Evolutionary conservation across 331 rosid species (phyloP).

Genomic region (Acacia pycnantha): DNA sequence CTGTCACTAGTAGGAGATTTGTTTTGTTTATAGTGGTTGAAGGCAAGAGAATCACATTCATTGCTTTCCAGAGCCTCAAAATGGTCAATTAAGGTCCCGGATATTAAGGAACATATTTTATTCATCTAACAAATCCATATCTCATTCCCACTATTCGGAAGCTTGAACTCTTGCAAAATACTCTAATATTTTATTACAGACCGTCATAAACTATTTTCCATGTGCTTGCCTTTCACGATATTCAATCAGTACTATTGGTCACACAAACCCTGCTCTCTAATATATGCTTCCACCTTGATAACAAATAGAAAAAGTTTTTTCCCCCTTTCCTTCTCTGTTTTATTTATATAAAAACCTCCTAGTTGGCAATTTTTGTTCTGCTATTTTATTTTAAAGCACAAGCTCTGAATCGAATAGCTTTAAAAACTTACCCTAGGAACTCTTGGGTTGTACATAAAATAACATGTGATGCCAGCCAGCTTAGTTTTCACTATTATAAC

Average conservation of each 20-base stretch:
- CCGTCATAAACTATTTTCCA: not conserved
- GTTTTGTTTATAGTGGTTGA: conserved; percentile 5
- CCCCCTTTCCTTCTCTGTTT: not conserved
- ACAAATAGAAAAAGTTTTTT: not conserved
- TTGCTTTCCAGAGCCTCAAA: conserved; percentile 7
- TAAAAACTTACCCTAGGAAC: not conserved
- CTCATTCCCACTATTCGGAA: conserved; percentile 24
- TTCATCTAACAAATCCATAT: conserved; percentile 13
- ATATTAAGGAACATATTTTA: conserved; percentile 9
- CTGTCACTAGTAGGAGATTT: not conserved
- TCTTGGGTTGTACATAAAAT: not conserved
- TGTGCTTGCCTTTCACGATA: conserved; percentile 28
- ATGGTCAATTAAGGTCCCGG: not conserved
- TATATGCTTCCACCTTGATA: not conserved
- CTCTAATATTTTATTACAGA: conserved; percentile 7
- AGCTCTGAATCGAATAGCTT: not conserved
- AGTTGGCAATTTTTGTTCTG: conserved; percentile 23
- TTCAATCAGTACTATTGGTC: conserved; percentile 1
- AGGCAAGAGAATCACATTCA: conserved; percentile 5
- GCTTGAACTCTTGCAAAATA: conserved; percentile 15
- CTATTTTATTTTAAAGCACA: conserved; percentile 13
- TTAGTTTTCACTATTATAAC: not conserved
- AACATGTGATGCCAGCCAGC: not conserved
- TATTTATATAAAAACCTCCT: not conserved
- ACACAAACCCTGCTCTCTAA: not conserved